Evolutionary conservation across 1,284 basidiomycete species (phyloP), one percentile per base, ranked within the genome.

Genomic region (Ceratobasidium sp.): DNA sequence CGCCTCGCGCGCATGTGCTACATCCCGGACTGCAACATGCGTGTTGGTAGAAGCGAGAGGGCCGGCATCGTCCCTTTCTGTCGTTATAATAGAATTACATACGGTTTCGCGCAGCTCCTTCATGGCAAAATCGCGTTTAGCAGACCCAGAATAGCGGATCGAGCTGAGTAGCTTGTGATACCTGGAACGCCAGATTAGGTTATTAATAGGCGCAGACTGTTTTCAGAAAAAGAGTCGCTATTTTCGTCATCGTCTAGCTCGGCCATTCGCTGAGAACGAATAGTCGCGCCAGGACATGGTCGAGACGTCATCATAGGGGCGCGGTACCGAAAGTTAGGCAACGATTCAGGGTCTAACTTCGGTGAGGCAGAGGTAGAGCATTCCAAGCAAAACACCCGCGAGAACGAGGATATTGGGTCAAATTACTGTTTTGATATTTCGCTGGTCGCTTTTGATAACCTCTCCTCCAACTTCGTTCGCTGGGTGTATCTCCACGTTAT

Each of bases 241-340:
- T 50, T n/a, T 33, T 66, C 63, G n/a, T 72, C 67, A 9, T 72
- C 67, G 15, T 72, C 67, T 19, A 31, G 36, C 11, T 69, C 66
- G 11, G 67, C 67, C 54, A 72, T 72, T 27, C 67, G 60, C 17
- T 60, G 60, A n/a, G 67, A 72, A 1, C 67, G 41, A 24, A 72
- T 72, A n/a, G 67, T 60, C 15, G 67, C 56, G 44, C 48, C 60
- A 9, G 67, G 67, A 4, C 56, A 72, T 9, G 67, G 67, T 17
- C 56, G 67, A 1, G 45, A 72, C 1, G 54, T 24, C 24, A 60
- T 41, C 19, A 72, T 36, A 14, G 67, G 67, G 14, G 67, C 60
- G n/a, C 60, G 44, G 24, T 56, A 72, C 22, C 67, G 41, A 31
- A 59, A 72, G 3, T 72, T 56, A 27, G 60, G 24, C 11, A 72